Conservation (phyloP, 768 basidiomycete species). For the Leccinum sublutescens region DNA sequence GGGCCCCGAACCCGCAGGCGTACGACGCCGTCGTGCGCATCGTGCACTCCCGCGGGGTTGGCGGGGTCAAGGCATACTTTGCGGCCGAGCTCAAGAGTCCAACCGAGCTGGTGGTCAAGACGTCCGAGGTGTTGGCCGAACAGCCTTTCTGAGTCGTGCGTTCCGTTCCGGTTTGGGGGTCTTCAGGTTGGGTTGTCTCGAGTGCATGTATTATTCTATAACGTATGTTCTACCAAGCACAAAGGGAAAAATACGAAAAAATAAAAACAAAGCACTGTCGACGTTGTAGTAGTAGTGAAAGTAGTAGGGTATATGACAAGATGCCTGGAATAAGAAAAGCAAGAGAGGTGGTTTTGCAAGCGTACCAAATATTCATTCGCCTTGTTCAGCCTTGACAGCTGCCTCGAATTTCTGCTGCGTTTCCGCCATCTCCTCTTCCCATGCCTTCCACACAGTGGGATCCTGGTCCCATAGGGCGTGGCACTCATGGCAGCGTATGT, state of each 20-base stretch:
- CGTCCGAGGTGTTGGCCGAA: slow-evolving; percentile 51
- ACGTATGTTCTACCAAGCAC: not conserved
- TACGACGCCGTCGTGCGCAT: slow-evolving; percentile 43
- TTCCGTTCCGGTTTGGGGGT: not conserved
- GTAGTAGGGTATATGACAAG: not conserved
- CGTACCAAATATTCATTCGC: not conserved
- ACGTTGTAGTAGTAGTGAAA: not conserved
- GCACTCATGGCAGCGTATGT: slow-evolving; percentile 52
- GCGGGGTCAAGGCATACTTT: slow-evolving; percentile 52
- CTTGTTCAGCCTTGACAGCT: not conserved
- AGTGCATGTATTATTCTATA: not conserved
- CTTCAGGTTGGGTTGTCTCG: not conserved
- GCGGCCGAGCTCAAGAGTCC: slow-evolving; percentile 47
- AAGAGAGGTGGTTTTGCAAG: not conserved
- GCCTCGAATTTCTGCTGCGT: slow-evolving; percentile 36
- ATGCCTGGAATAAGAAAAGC: not conserved
- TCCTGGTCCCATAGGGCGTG: slow-evolving; percentile 36
- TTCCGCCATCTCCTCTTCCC: slow-evolving; percentile 43
- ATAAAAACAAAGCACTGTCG: not conserved
- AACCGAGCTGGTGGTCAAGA: slow-evolving; percentile 49
- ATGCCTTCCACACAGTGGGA: slow-evolving; percentile 38
- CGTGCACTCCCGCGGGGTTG: slow-evolving; percentile 42
- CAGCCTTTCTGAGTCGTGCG: slow-evolving; percentile 45
- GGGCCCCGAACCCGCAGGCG: slow-evolving; percentile 31
- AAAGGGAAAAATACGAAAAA: not conserved